These are phyloP conservation scores for Lipomyces kockii DNA, from an alignment of 805 yeast genomes.

Conservation along the genomic window DNA sequence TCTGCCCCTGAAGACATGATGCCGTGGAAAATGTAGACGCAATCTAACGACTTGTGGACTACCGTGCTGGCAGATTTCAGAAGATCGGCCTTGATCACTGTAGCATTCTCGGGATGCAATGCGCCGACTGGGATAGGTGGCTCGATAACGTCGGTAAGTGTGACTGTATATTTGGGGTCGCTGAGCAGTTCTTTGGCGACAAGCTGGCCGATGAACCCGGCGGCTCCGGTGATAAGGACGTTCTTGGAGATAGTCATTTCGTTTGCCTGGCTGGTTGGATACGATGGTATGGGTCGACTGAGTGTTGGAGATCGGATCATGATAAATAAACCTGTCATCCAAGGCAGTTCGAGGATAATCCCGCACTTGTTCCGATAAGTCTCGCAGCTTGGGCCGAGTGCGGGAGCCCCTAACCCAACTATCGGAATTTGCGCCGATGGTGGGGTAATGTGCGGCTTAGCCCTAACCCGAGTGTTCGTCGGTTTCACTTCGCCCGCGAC, in stretches of 20 bases:
- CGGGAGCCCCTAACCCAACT: background rate
- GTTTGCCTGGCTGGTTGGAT: background rate
- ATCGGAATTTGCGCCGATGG: no score
- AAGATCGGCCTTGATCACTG: constrained; percentile 34
- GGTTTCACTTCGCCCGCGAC: no score
- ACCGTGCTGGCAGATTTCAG: constrained; percentile 21
- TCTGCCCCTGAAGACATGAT: constrained; percentile 42
- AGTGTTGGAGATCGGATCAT: background rate
- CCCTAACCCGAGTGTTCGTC: no score
- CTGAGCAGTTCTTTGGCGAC: constrained; percentile 36
- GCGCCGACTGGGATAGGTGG: constrained; percentile 33
- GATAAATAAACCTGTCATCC: background rate
- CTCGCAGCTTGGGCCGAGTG: background rate
- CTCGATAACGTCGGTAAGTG: constrained; percentile 37
- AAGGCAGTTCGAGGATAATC: background rate
- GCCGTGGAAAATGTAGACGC: constrained; percentile 38
- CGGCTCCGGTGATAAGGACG: constrained; percentile 39
- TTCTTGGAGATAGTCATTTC: constrained; percentile 24
- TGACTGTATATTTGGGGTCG: constrained; percentile 21
- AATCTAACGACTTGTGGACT: constrained; percentile 26
- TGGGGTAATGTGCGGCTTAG: background rate
- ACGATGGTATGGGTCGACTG: background rate
- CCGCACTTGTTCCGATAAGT: background rate
- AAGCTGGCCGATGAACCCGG: constrained; percentile 40
- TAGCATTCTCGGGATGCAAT: constrained; percentile 16